Conservation (phyloP, 148 eudicot species). For the Simmondsia chinensis region DNA sequence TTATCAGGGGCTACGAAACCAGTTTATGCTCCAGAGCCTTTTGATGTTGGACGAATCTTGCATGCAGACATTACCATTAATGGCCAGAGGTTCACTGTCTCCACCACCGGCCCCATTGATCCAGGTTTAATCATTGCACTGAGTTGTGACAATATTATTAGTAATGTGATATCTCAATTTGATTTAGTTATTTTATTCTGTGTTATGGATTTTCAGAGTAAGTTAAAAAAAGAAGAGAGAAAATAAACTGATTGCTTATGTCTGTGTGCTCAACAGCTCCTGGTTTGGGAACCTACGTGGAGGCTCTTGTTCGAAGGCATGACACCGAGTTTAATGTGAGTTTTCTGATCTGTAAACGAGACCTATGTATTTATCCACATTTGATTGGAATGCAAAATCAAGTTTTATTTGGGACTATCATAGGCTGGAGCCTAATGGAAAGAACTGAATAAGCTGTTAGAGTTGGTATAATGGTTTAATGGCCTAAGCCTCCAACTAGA, state of each 20-base stretch:
- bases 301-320: slow-evolving; percentile 85
- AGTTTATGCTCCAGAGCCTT: slow-evolving; percentile 95
- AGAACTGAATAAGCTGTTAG: no score
- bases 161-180: neutral
- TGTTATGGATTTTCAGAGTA: neutral
- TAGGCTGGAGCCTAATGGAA: no score
- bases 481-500: no score
- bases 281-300: slow-evolving; percentile 97
- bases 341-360: neutral
- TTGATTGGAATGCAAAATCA: no score
- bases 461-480: no score
- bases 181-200: neutral
- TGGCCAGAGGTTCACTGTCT: slow-evolving; percentile 34
- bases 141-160: neutral
- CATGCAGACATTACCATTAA: slow-evolving; percentile 54
- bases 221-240: neutral
- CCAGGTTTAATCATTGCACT: slow-evolving; percentile 45
- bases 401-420: no score
- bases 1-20: slow-evolving; percentile 78
- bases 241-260: slow-evolving; percentile 1
- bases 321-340: slow-evolving; percentile 89
- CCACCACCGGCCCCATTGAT: slow-evolving; percentile 81
- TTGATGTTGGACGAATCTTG: slow-evolving; percentile 74
- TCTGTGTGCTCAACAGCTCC: slow-evolving; percentile 56
- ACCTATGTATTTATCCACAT: no score